A percentile compares a stretch with the other conserved stretches of the same genome.
Conservation (phyloP, 2,329 filamentous ascomycete species). For the Pleurostoma richardsiae region DNA sequence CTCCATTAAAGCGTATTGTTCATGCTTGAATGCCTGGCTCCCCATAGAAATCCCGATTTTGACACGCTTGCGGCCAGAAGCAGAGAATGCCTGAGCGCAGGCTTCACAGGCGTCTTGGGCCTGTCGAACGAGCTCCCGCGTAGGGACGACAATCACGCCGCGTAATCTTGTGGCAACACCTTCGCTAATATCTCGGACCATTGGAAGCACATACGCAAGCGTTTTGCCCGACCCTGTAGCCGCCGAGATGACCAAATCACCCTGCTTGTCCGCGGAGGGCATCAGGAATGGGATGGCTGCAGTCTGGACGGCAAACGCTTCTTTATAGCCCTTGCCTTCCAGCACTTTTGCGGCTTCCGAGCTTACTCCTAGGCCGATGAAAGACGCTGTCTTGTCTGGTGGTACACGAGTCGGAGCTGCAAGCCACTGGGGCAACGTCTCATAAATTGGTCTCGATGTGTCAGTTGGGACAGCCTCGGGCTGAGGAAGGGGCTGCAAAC, state of each 20-base stretch:
- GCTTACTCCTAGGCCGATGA: constrained; percentile 59
- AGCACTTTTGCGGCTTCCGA: constrained; percentile 57
- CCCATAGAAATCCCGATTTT: constrained; percentile 80
- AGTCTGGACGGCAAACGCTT: constrained; percentile 76
- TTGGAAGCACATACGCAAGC: constrained; percentile 80
- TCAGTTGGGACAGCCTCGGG: constrained; percentile 58
- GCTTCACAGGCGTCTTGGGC: constrained; percentile 73
- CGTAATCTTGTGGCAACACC: constrained; percentile 62
- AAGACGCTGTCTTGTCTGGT: constrained; percentile 53
- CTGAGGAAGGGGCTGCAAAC: constrained; percentile 77
- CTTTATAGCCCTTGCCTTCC: constrained; percentile 60
- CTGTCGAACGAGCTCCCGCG: constrained; percentile 83
- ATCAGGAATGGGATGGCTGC: constrained; percentile 76
- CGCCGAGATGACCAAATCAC: constrained; percentile 85
- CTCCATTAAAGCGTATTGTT: constrained; percentile 45
- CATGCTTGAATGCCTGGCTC: constrained; percentile 66
- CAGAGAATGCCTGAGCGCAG: constrained; percentile 59
- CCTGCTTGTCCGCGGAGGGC: constrained; percentile 55
- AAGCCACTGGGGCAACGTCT: constrained; percentile 77
- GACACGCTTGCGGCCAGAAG: constrained; percentile 56
- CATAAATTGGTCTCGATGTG: constrained; percentile 60
- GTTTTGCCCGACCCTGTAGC: constrained; percentile 97
- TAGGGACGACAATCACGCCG: constrained; percentile 83
- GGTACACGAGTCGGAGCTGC: constrained; percentile 67
- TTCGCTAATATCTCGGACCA: constrained; percentile 70